A percentile compares a stretch with the other conserved stretches of the same genome.
Conservation (phyloP, 768 basidiomycete species). For the Termitomyces sp. region DNA sequence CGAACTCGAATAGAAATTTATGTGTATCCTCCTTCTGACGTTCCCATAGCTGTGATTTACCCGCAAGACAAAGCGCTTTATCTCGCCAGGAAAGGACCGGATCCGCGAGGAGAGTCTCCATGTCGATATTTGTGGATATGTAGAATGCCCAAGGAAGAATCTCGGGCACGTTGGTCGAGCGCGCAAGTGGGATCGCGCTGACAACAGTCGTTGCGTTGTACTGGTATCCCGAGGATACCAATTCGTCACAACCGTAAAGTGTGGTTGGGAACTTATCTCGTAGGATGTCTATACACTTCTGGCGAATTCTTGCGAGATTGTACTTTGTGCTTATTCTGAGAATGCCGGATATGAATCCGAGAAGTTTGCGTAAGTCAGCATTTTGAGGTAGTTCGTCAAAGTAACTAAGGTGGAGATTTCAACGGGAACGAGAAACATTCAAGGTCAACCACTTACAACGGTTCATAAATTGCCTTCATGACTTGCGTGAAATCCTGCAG, state of each 20-base stretch:
- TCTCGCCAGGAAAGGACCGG: constrained; percentile 32
- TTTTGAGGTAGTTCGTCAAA: constrained; percentile 31
- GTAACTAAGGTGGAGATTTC: constrained; percentile 17
- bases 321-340: constrained; percentile 40
- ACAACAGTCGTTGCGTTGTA: constrained; percentile 33
- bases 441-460: constrained; percentile 2
- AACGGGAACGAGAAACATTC: not conserved
- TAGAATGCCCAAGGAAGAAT: constrained; percentile 43
- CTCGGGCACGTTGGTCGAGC: constrained; percentile 31
- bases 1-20: constrained; percentile 29
- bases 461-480: constrained; percentile 30
- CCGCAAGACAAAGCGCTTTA: constrained; percentile 35
- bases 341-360: constrained; percentile 35
- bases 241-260: constrained; percentile 30
- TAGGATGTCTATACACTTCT: constrained; percentile 34
- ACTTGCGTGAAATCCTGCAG: constrained; percentile 30
- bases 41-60: constrained; percentile 34
- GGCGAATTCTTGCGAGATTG: constrained; percentile 23
- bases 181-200: constrained; percentile 34
- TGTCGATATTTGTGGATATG: constrained; percentile 33
- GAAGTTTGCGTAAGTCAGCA: constrained; percentile 26
- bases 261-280: constrained; percentile 36
- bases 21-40: constrained; percentile 32
- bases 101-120: constrained; percentile 28
- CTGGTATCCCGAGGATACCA: constrained; percentile 28